Base-by-base conservation (phyloP, 2,329 filamentous ascomycete genomes). In the Colletotrichum lupini region DNA sequence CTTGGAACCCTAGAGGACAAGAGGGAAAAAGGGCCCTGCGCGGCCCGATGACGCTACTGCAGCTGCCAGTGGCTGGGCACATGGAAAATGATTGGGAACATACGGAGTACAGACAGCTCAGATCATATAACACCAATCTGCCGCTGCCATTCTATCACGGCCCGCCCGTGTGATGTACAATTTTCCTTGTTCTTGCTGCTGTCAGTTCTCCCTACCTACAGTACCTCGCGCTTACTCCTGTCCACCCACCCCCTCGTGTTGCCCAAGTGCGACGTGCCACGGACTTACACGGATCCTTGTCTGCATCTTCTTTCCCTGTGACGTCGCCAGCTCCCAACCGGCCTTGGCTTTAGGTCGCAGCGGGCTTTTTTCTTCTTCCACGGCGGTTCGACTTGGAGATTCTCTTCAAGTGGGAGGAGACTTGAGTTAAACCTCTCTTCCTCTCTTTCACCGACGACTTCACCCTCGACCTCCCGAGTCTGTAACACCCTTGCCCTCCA, bases 1-100 rank as follows among this genome's bases (percentile, higher is more conserved):
- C 24, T 53, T 14, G n/a, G 30, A 19, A 42, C 28, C 61, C 46
- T 37, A 55, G 28, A 53, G 28, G 12, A 63, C 46, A 64, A 55
- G 28, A 53, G 28, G 7, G 52, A 26, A 26, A 53, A 64, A 12
- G 49, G 26, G 67, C 70, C 59, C 56, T 73, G 60, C 60, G 69
- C 55, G 67, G 67, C 68, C 68, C 57, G 72, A 74, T 72, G 72
- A 74, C 68, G 68, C 68, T 74, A 72, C 63, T 72, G 72, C 63
- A 74, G n/a, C 60, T 71, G 71, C 68, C 72, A 74, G 68, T 74
- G 72, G 72, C 72, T 74, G 72, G 68, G 42, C 42, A 73, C 28
- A n/a, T 14, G 7, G 37, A 3, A 28, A 24, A 58, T 49, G 53
- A 49, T n/a, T 49, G 42, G 42, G 63, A 70, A 65, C n/a, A n/a